Evolutionary conservation across 169 alveolate species (phyloP).

Genomic region (Hepatocystis sp.): DNA sequence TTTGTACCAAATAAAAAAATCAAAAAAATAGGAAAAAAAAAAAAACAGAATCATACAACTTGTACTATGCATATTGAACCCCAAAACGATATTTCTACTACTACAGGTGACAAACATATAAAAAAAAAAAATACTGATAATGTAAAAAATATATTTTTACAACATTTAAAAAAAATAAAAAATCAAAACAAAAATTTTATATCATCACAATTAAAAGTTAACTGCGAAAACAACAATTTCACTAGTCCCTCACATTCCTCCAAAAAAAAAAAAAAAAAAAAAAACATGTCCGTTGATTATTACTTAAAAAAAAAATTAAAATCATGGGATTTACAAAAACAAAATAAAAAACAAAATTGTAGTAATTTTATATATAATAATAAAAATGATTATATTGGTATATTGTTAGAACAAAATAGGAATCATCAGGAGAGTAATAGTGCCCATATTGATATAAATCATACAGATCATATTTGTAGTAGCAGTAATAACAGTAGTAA

Average conservation of each 20-base stretch:
- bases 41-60: no score
- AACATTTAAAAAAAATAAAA: no score
- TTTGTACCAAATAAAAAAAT: conserved; percentile 64
- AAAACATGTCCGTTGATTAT: no score
- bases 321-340: conserved; percentile 42
- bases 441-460: neutral
- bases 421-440: neutral
- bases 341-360: conserved; percentile 10
- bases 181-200: no score
- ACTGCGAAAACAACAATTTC: no score
- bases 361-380: conserved; percentile 64
- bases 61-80: no score
- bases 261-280: no score
- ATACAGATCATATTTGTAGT: neutral
- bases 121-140: neutral
- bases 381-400: conserved; percentile 69
- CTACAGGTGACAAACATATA: neutral
- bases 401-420: conserved; percentile 33
- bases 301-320: conserved; percentile 22
- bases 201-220: no score
- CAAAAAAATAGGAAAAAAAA: no score
- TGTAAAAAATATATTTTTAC: no score
- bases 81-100: neutral
- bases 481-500: neutral
- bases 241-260: no score